Evolutionary conservation across 73 alveolate genomes (phyloP).

Genomic region (Durusdinium trenchii): DNA sequence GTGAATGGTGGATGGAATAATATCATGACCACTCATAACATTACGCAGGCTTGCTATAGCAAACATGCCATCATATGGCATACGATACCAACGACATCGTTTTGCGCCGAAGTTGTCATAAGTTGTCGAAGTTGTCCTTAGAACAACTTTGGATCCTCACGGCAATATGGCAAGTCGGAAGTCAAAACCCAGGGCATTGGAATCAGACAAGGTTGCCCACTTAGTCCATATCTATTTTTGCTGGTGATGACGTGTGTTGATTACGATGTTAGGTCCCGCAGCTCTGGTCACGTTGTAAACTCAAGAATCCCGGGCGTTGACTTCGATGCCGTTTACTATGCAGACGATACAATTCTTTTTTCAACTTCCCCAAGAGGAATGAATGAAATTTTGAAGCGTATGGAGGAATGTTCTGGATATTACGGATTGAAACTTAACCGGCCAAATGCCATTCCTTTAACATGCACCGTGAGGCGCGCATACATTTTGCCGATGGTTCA

Average conservation of each 20-base stretch:
- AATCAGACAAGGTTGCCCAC: neutral
- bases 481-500: neutral
- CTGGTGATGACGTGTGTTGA: too few species aligned
- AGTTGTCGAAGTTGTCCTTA: too few species aligned
- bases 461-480: neutral
- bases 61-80: too few species aligned
- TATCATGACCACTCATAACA: too few species aligned
- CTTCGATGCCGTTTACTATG: neutral
- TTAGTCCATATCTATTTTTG: constrained; percentile 2
- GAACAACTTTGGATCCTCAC: too few species aligned
- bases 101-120: too few species aligned
- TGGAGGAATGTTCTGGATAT: neutral
- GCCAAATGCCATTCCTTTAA: neutral
- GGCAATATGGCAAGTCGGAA: too few species aligned
- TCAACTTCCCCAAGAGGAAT: neutral
- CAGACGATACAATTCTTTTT: neutral
- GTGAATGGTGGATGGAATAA: too few species aligned
- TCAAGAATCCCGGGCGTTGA: neutral
- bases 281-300: neutral
- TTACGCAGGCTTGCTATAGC: too few species aligned
- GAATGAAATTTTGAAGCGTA: neutral
- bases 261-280: neutral
- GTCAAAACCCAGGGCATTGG: too few species aligned
- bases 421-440: constrained; percentile 1
- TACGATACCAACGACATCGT: too few species aligned